A percentile compares a stretch with the other conserved stretches of the same genome.
Evolutionary conservation across 257 asterid genomes (phyloP).

Genomic region (Prunella vulgaris): DNA sequence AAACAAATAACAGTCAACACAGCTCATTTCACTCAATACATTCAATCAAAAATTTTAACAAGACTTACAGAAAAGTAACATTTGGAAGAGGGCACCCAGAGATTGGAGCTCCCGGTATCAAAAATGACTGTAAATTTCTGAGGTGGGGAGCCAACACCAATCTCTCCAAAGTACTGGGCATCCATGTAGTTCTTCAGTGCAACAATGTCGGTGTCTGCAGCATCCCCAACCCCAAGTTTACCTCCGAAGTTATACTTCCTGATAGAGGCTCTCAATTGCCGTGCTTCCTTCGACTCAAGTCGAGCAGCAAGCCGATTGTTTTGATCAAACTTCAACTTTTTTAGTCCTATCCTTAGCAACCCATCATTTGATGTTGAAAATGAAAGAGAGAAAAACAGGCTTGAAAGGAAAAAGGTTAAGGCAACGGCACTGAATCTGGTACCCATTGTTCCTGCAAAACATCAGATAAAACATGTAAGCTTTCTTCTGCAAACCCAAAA

Average conservation of each 20-base stretch:
- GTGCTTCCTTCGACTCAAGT: conserved; percentile 65
- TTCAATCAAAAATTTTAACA: not conserved
- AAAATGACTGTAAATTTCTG: conserved; percentile 92
- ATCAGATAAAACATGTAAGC: conserved; percentile 10
- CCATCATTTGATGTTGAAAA: conserved; percentile 66
- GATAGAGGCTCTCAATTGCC: conserved; percentile 47
- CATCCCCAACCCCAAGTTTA: conserved; percentile 45
- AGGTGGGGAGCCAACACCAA: conserved; percentile 81
- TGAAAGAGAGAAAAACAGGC: conserved; percentile 52
- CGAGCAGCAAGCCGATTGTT: conserved; percentile 71
- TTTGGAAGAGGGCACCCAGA: conserved; percentile 95
- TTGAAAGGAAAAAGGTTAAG: conserved; percentile 40
- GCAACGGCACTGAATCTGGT: conserved; percentile 29
- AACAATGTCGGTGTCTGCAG: conserved; percentile 68
- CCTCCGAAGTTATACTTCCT: conserved; percentile 56
- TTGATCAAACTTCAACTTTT: conserved; percentile 68
- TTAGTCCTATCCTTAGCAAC: conserved; percentile 70
- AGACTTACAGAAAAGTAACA: conserved; percentile 86
- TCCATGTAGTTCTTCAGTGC: conserved; percentile 88
- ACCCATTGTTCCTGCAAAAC: conserved; percentile 62
- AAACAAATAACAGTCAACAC: not conserved
- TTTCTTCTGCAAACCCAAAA: not conserved
- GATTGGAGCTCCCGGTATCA: conserved; percentile 94
- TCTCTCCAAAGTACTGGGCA: conserved; percentile 96
- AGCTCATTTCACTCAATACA: no score